Conservation (phyloP, 2,329 filamentous ascomycete species). For the Epichloe typhina region DNA sequence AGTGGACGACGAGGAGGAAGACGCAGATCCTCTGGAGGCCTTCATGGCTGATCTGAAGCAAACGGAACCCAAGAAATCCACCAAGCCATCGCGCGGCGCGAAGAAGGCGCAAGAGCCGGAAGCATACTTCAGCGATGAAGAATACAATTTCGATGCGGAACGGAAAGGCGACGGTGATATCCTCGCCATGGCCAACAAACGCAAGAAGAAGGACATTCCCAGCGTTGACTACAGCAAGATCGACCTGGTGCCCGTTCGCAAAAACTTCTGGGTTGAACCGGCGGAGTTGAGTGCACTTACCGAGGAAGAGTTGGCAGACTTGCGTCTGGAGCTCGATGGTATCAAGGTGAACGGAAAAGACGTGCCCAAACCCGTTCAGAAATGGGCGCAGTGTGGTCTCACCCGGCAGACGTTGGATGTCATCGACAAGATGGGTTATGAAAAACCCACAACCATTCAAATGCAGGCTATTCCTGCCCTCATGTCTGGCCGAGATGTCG, state of each 20-base stretch:
- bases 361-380: conserved; percentile 84
- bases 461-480: conserved; percentile 88
- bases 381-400: conserved; percentile 91
- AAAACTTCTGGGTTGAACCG: conserved; percentile 91
- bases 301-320: conserved; percentile 66
- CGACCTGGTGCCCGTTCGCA: conserved; percentile 73
- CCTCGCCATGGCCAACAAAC: conserved; percentile 45
- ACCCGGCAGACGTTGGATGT: conserved; percentile 79
- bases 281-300: conserved; percentile 71
- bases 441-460: conserved; percentile 86
- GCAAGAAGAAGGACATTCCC: conserved; percentile 94
- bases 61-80: conserved; percentile 34
- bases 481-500: conserved; percentile 91
- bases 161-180: conserved; percentile 35
- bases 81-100: conserved; percentile 21
- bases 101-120: conserved; percentile 57
- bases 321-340: conserved; percentile 81
- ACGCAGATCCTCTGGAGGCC: conserved; percentile 85
- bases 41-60: conserved; percentile 69
- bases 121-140: conserved; percentile 80
- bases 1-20: conserved; percentile 47
- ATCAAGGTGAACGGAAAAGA: conserved; percentile 87
- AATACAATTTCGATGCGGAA: conserved; percentile 42
- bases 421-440: conserved; percentile 67
- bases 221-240: conserved; percentile 75